Percentiles rank a stretch among this genome's conserved stretches.
These are phyloP conservation scores for Leishmania amazonensis DNA, from an alignment of 208 protist species.

Conservation along the genomic window DNA sequence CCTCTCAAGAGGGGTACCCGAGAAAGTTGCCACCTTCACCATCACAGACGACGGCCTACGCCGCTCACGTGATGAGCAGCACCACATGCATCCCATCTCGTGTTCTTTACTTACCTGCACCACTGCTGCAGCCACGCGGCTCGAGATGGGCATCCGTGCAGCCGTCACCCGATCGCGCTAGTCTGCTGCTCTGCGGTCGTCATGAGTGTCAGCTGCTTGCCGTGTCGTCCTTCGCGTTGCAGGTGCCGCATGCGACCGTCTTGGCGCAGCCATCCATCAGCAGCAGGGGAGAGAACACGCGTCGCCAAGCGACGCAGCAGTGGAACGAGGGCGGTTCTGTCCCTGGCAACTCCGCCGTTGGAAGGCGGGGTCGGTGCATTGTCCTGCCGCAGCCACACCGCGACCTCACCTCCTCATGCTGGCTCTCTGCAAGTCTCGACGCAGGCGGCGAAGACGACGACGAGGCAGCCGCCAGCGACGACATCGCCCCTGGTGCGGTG, in stretches of 20 bases:
- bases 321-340: neutral
- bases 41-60: neutral
- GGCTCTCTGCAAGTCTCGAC: constrained; percentile 18
- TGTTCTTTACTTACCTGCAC: constrained; percentile 15
- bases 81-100: constrained; percentile 21
- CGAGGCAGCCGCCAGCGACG: neutral
- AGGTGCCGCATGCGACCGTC: neutral
- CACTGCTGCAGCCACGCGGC: constrained; percentile 5
- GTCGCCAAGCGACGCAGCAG: neutral
- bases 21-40: neutral
- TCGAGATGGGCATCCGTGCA: constrained; percentile 21
- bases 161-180: constrained; percentile 22
- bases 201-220: constrained; percentile 30
- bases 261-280: neutral
- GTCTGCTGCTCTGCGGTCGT: constrained; percentile 26
- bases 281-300: neutral
- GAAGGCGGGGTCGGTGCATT: neutral
- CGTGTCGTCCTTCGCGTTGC: constrained; percentile 4
- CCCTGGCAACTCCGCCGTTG: neutral
- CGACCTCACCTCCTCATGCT: constrained; percentile 36
- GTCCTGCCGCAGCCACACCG: constrained; percentile 35
- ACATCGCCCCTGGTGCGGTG: neutral
- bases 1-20: neutral
- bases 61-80: constrained; percentile 1
- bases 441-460: neutral